phyloP scores from a whole-genome alignment of 2,329 filamentous ascomycete genomes.

The Pseudogymnoascus sp. region DNA sequence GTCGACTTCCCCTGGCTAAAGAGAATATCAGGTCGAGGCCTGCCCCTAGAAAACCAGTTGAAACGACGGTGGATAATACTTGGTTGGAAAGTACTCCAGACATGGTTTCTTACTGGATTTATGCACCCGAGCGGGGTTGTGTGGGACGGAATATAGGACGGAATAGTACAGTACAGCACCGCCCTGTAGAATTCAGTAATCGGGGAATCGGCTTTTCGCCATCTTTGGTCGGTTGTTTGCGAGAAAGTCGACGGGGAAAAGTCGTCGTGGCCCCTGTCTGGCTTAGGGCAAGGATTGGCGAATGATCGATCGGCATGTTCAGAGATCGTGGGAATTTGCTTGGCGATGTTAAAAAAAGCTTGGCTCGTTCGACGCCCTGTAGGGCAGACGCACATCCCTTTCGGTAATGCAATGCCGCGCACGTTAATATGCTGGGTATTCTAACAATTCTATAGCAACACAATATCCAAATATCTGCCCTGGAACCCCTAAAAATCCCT shows the following conservation, averaged over 20 bases:
- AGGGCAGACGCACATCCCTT: neutral
- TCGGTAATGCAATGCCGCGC: neutral
- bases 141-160: neutral
- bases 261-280: neutral
- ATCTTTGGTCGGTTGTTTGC: neutral
- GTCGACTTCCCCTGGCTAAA: neutral
- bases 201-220: neutral
- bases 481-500: neutral
- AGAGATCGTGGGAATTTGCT: slow-evolving; percentile 5
- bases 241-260: neutral
- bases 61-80: neutral
- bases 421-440: neutral
- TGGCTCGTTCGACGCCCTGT: neutral
- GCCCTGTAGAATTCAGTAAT: neutral
- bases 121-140: neutral
- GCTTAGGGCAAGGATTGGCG: neutral
- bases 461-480: neutral
- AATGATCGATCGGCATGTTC: neutral
- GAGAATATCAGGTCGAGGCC: neutral
- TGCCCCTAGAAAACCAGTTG: neutral
- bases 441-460: neutral
- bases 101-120: neutral
- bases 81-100: neutral
- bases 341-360: neutral
- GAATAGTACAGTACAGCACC: neutral